Evolutionary conservation across 345 rosid genomes (phyloP).

Genomic region (Excoecaria agallocha): DNA sequence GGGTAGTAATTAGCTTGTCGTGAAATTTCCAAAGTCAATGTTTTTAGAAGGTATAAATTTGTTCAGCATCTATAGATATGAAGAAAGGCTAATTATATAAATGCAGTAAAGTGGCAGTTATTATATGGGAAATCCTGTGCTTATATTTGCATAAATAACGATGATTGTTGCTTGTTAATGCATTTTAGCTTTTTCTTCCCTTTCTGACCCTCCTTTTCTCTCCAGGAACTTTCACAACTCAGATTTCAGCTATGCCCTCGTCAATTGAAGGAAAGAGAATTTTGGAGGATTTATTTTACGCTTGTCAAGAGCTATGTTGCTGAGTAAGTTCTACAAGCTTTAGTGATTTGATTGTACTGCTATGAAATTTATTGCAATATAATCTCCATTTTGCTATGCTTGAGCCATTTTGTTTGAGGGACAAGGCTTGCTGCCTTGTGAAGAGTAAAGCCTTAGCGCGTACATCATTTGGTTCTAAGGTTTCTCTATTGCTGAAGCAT

Average conservation of each 20-base stretch:
- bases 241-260: slow-evolving; percentile 79
- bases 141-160: too few relatives aligned
- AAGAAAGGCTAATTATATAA: background rate
- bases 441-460: too few relatives aligned
- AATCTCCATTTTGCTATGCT: background rate
- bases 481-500: too few relatives aligned
- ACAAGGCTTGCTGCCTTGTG: too few relatives aligned
- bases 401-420: background rate
- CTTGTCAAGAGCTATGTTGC: slow-evolving; percentile 65
- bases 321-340: slow-evolving; percentile 43
- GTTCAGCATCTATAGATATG: background rate
- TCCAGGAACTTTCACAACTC: slow-evolving; percentile 76
- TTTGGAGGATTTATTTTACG: slow-evolving; percentile 80
- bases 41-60: background rate
- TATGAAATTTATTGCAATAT: background rate
- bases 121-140: too few relatives aligned
- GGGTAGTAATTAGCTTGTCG: background rate
- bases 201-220: background rate
- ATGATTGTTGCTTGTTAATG: too few relatives aligned
- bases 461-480: too few relatives aligned
- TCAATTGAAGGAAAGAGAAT: slow-evolving; percentile 66
- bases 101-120: too few relatives aligned
- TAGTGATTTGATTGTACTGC: background rate
- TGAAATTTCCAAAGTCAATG: background rate
- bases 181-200: too few relatives aligned